Evolutionary conservation across 495 filamentous ascomycete genomes (phyloP), one percentile per base, ranked within the genome.

Genomic region (Haplographium delicatum): DNA sequence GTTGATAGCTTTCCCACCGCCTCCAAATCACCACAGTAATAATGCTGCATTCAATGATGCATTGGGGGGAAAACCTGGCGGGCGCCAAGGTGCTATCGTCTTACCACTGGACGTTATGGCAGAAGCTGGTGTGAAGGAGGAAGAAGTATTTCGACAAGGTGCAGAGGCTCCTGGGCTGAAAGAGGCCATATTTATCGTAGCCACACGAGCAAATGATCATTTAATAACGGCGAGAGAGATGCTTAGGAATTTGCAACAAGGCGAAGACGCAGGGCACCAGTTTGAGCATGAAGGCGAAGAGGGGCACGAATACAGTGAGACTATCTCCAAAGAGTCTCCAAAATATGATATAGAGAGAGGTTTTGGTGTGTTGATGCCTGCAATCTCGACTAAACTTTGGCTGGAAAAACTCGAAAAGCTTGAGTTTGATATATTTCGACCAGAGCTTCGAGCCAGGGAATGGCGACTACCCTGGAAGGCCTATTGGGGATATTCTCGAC

Each of bases 51-150:
- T 68, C 15, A 57, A 59, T 4, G 69, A 65, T 15, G 58, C 65
- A 33, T 54, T 69, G 24, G 60, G 62, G 13, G 50, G 51, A 10
- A 47, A 13, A 30, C 24, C 28, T 47, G 68, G 72, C 4, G 54
- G 59, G 4, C 69, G 68, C 26, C 84, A 84, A 43, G 86, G 85
- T 0, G 76, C 80, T 1, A 81, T 90, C 2, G 74, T 89, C 44
- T 70, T 98, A 11, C 93, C 93, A 1, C 71, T 97, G 41, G 90
- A 96, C 64, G 73, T 96, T 30, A 95, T 96, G 85, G 87, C 89
- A 0, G 79, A 88, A 59, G 67, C 74, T 0, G 82, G 83, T 0
- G 71, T 96, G 1, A 82, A 74, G 47, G 91, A 96, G 62, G 93
- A 98, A 61, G 87, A 95, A 35, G 82, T 98, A 0, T 82, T 94